Evolutionary conservation across 805 yeast species (phyloP), one percentile per base, ranked within the genome.

Genomic region (Ogataea allantospora): DNA sequence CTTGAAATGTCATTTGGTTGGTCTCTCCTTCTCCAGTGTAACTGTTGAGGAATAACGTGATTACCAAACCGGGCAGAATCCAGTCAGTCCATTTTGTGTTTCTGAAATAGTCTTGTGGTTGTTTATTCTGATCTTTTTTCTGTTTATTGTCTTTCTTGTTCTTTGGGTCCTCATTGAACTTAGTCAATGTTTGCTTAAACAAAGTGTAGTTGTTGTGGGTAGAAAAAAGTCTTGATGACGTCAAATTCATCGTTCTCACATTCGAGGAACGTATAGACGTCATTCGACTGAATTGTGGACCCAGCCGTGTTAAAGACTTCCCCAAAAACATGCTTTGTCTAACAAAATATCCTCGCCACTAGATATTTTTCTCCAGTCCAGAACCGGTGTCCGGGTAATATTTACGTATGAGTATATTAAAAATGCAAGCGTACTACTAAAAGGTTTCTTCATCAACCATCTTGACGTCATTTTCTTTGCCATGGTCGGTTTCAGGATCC

Each of bases 1-100:
- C 95, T 66, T 93, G 98, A 83, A 88, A 93, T 2, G 96, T 80
- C 42, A 91, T 70, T 54, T 86, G 58, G 29, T 53, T 47, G 11
- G 44, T 34, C 24, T 48, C 58, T 6, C 43, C 33, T 7, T 36
- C 42, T 5, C 45, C 43, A 2, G 44, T 15, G 7, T 41, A 27
- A 14, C 49, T 44, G 22, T 49, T 44, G n/a, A 54, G 29, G 14
- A 57, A 24, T 11, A 53, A 28, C 1, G 61, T 45, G 18, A 51
- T 31, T 3, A 54, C 51, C 12, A 56, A n/a, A 3, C 62, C 47
- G 5, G 55, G 58, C 3, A 57, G 22, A 9, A 59, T 33, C 60
- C 58, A 57, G 31, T 52, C 55, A 5, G 46, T 51, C 45, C 58
- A 53, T 33, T 41, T 40, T 15, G 50, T 44, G 30, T 39, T 43